Evolutionary conservation across 2,329 filamentous ascomycete species (phyloP), one percentile per base, ranked within the genome.

Genomic region (Delphinella strobiligena): DNA sequence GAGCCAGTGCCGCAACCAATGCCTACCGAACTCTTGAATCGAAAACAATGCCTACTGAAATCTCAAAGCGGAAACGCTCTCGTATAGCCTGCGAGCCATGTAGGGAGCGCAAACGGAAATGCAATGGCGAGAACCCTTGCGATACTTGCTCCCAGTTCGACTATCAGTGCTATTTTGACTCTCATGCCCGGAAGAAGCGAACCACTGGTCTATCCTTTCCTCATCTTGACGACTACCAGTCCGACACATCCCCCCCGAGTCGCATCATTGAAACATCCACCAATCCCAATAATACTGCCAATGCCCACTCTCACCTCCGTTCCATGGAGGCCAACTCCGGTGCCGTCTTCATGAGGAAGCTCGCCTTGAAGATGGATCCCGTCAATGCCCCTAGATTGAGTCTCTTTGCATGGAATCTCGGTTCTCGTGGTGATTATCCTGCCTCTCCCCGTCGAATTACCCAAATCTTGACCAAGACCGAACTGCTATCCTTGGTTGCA

Each of bases 281-380:
- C 33, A 41, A 27, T 45, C 27, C 15, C 7, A 27, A 27, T 27
- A 7, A 27, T 27, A 27, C 22, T 12, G 22, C 22, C 22, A 27
- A 7, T 12, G 22, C 22, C 22, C 22, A 27, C 12, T 27, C 22
- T 7, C 54, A 55, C 42, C 45, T 63, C 32, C 58, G 58, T 4
- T 69, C 68, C 1, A 55, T 74, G 3, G 70, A 75, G 45, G 72
- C 69, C 27, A 75, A 76, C 44, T 75, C 71, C 1, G 71, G 71
- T 0, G 68, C 72, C 0, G 70, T 71, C 0, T 76, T 76, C 49
- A 64, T 74, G 7, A 58, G 71, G 39, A 61, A 65, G 16, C 54
- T 76, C 27, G 72, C 67, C 0, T 58, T 73, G 32, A 62, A 65
- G 32, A 60, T 75, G 15, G 71, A 76, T 48, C 67, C 71, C 1